A percentile compares a stretch with the other conserved stretches of the same genome.
These are phyloP conservation scores for Lagenaria siceraria DNA, from an alignment of 306 rosid species.

Conservation along the genomic window DNA sequence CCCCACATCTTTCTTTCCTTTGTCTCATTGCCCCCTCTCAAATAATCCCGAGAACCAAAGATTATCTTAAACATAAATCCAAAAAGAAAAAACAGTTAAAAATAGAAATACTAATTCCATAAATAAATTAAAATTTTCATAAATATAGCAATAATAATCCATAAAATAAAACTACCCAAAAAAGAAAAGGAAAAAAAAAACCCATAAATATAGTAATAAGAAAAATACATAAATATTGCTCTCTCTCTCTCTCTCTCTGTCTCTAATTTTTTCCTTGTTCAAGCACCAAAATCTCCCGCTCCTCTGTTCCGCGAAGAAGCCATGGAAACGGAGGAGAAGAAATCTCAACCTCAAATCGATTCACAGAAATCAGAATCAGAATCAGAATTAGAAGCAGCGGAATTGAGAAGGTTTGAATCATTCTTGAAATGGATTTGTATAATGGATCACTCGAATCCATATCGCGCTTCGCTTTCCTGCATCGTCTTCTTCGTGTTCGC, in stretches of 20 bases:
- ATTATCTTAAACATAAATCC: too few relatives aligned
- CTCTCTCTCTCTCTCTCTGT: neutral
- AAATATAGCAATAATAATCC: too few relatives aligned
- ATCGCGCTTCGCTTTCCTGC: conserved; percentile 45
- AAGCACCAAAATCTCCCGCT: conserved; percentile 6
- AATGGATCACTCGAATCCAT: conserved; percentile 47
- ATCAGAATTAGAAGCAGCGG: conserved; percentile 17
- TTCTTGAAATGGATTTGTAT: conserved; percentile 51
- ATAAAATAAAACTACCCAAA: too few relatives aligned
- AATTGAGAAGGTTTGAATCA: conserved; percentile 31
- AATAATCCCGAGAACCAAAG: neutral
- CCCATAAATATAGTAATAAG: neutral
- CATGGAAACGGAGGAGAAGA: conserved; percentile 51
- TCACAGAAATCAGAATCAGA: neutral
- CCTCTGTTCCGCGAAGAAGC: neutral
- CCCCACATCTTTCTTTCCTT: neutral
- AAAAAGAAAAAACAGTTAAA: too few relatives aligned
- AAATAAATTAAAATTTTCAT: too few relatives aligned
- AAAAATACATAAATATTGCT: neutral
- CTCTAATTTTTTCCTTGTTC: neutral
- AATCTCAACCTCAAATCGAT: neutral
- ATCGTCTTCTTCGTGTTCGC: conserved; percentile 43
- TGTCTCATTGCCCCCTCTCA: neutral
- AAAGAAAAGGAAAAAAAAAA: too few relatives aligned
- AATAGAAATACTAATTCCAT: too few relatives aligned